Evolutionary conservation across 2,329 filamentous ascomycete genomes (phyloP), one percentile per base, ranked within the genome.

Genomic region (Nigrospora sphaerica): DNA sequence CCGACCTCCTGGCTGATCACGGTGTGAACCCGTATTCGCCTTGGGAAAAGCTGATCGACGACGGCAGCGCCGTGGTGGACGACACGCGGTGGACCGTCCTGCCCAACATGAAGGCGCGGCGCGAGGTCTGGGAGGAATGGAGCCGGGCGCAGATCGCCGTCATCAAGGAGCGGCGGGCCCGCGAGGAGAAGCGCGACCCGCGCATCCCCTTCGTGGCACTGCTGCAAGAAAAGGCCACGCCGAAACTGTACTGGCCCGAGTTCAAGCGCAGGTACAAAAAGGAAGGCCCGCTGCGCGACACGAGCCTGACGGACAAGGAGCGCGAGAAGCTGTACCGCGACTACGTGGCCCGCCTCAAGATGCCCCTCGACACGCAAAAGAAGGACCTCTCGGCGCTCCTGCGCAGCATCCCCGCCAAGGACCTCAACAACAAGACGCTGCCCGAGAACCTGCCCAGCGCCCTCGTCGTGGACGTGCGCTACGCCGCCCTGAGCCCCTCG

Each of bases 211-310:
- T 95, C 63, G 70, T 97, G 49, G 77, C 79, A 0, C 86, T 98
- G 52, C 72, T 98, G 31, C 82, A 92, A 52, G 80, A 85, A 42
- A 80, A 89, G 54, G 92, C 91, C 0, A 93, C 85, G 0, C 85
- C 88, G 0, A 97, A 95, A 67, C 75, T 98, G 1, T 98, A 95
- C 72, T 98, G 93, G 93, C 85, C 88, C 0, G 93, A 98, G 62
- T 98, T 98, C 68, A 89, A 88, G 57, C 77, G 93, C 32, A 98
- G 96, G 62, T 93, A 82, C 66, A 86, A 85, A 54, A 91, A 86
- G 53, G 90, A 95, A 52, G 66, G 78, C 0, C 78, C 83, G 44
- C 90, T 98, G 86, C 86, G 84, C 50, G 86, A 92, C 49, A 71
- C 79, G 31, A 78, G 74, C 43, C 72, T 91, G 19, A 69, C 73